These are phyloP conservation scores for Fusarium sp. DNA, from an alignment of 2,329 filamentous ascomycete species.

Conservation along the genomic window DNA sequence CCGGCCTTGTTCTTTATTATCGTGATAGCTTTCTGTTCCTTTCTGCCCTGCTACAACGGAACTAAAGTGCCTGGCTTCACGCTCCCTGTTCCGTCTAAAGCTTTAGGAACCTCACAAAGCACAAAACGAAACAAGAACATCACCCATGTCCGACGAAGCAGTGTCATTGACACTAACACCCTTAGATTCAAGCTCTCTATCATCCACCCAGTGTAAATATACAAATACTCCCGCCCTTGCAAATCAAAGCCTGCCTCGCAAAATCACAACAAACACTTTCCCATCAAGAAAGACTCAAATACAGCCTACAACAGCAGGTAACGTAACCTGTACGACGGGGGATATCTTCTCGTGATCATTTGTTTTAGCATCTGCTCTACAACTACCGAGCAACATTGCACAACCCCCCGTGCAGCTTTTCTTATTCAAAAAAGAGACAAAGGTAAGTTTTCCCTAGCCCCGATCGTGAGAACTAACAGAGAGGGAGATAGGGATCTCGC, in stretches of 20 bases:
- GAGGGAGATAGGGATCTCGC: slow-evolving; percentile 14
- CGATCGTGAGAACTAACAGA: slow-evolving; percentile 29
- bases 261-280: slow-evolving; percentile 19
- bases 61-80: slow-evolving; percentile 13
- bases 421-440: neutral
- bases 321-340: slow-evolving; percentile 40
- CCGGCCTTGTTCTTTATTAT: slow-evolving; percentile 15
- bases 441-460: slow-evolving; percentile 26
- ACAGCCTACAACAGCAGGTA: slow-evolving; percentile 5
- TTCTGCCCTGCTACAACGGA: neutral
- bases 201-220: slow-evolving; percentile 1
- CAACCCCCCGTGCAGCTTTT: neutral
- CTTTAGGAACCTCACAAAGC: slow-evolving; percentile 5
- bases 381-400: slow-evolving; percentile 36
- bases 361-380: slow-evolving; percentile 11
- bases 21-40: neutral
- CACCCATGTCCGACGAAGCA: slow-evolving; percentile 30
- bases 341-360: slow-evolving; percentile 41
- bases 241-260: slow-evolving; percentile 2
- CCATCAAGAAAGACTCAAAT: slow-evolving; percentile 9
- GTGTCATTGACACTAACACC: slow-evolving; percentile 4
- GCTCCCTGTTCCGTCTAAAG: slow-evolving; percentile 7
- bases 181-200: neutral
- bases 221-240: slow-evolving; percentile 11
- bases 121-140: slow-evolving; percentile 18